phyloP scores from a whole-genome alignment of 495 filamentous ascomycete species.

The Viridothelium virens region DNA sequence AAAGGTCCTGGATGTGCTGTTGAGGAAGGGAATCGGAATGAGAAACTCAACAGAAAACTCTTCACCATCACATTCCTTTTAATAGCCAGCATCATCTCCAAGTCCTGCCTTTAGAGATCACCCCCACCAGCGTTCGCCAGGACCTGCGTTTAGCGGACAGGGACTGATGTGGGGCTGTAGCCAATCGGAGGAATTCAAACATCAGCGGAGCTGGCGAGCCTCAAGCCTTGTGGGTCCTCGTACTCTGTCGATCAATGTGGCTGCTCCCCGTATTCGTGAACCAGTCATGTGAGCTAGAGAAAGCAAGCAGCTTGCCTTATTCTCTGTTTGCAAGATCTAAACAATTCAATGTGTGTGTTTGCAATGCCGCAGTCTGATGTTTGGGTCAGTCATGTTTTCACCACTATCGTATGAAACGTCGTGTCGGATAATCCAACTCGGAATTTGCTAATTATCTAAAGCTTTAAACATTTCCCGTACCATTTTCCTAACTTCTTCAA shows the following conservation, averaged over 20 bases:
- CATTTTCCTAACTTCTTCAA: constrained; percentile 7
- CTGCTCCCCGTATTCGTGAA: neutral
- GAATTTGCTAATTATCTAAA: no score
- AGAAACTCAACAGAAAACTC: constrained; percentile 31
- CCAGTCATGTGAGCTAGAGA: no score
- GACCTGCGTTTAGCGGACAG: constrained; percentile 23
- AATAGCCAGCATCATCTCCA: constrained; percentile 5
- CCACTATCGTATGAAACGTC: no score
- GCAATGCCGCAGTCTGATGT: no score
- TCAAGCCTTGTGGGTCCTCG: neutral
- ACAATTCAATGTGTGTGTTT: no score
- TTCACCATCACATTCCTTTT: constrained; percentile 17
- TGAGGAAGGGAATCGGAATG: neutral
- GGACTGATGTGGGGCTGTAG: neutral
- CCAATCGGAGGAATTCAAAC: neutral
- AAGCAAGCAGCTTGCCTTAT: no score
- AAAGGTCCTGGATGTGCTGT: constrained; percentile 2
- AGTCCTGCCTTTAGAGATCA: constrained; percentile 17
- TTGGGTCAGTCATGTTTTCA: no score
- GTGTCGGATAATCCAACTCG: no score
- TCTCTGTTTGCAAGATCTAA: no score
- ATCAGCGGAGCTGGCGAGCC: neutral
- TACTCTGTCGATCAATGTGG: neutral
- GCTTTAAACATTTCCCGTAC: neutral
- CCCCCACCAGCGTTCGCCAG: constrained; percentile 11